Conservation (phyloP, 495 filamentous ascomycete species). For the Daldinia concentrica region DNA sequence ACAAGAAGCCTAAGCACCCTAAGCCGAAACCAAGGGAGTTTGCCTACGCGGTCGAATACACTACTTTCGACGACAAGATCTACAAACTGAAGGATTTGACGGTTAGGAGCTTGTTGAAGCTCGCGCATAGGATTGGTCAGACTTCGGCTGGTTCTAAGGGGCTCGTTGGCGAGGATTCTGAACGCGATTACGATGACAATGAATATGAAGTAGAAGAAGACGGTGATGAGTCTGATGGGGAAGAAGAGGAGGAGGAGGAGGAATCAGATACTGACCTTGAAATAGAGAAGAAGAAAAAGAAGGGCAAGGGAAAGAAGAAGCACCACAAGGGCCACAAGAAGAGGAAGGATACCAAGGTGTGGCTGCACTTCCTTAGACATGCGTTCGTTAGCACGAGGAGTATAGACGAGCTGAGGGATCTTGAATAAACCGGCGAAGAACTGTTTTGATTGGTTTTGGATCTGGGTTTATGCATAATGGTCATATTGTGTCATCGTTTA, state of each 20-base stretch:
- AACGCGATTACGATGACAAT: conserved; percentile 41
- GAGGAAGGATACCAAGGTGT: conserved; percentile 65
- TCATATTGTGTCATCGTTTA: background rate
- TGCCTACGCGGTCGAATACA: conserved; percentile 85
- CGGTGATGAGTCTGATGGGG: conserved; percentile 42
- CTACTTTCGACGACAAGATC: conserved; percentile 75
- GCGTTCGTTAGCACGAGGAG: conserved; percentile 81
- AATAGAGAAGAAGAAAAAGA: conserved; percentile 47
- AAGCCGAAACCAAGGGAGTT: conserved; percentile 70
- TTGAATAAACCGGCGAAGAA: conserved; percentile 16
- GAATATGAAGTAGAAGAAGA: conserved; percentile 46
- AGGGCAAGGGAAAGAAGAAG: conserved; percentile 53
- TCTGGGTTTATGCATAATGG: background rate
- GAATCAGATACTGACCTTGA: background rate
- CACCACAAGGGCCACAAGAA: conserved; percentile 48
- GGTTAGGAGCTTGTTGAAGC: conserved; percentile 77
- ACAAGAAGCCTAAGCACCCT: conserved; percentile 59
- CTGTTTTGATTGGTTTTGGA: background rate
- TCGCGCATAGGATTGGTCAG: conserved; percentile 81
- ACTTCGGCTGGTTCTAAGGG: conserved; percentile 10
- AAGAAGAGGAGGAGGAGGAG: conserved; percentile 10
- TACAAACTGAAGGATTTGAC: conserved; percentile 86
- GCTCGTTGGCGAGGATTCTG: conserved; percentile 26
- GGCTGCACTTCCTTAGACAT: conserved; percentile 78
- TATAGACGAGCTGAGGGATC: conserved; percentile 64